phyloP scores from a whole-genome alignment of 768 basidiomycete genomes.

The Macrolepiota dolichaula region DNA sequence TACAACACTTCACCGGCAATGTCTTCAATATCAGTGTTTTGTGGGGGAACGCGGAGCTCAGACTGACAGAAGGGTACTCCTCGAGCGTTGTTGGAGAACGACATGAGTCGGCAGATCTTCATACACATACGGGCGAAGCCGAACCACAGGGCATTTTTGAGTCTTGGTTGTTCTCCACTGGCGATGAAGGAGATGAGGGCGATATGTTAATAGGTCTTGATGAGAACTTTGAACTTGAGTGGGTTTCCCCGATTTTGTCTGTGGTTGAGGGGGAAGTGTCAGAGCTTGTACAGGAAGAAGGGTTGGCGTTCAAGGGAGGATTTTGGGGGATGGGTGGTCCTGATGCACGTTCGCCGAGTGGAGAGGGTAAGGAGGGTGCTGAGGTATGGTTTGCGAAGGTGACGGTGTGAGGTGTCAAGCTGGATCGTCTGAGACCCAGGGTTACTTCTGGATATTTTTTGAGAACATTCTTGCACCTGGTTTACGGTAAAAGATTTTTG shows the following conservation, averaged over 20 bases:
- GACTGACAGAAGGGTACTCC: conserved; percentile 21
- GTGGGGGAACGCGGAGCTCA: conserved; percentile 33
- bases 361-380: conserved; percentile 29
- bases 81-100: too few species aligned
- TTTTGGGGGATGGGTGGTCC: conserved; percentile 39
- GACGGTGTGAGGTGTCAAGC: background rate
- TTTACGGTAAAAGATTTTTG: too few species aligned
- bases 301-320: conserved; percentile 34
- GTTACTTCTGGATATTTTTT: too few species aligned
- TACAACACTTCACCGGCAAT: conserved; percentile 34
- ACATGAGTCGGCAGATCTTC: too few species aligned
- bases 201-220: conserved; percentile 34
- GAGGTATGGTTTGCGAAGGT: conserved; percentile 34
- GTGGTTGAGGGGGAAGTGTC: conserved; percentile 7
- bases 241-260: too few species aligned
- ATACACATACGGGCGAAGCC: too few species aligned
- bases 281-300: conserved; percentile 21
- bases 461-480: too few species aligned
- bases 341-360: conserved; percentile 26
- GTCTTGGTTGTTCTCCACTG: background rate
- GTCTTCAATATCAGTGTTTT: conserved; percentile 35
- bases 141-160: background rate
- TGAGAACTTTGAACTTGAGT: conserved; percentile 34
- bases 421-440: background rate
- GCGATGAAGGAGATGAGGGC: conserved; percentile 15